Base-by-base conservation (phyloP, 257 asterid species). In the Linderniella brevidens region DNA sequence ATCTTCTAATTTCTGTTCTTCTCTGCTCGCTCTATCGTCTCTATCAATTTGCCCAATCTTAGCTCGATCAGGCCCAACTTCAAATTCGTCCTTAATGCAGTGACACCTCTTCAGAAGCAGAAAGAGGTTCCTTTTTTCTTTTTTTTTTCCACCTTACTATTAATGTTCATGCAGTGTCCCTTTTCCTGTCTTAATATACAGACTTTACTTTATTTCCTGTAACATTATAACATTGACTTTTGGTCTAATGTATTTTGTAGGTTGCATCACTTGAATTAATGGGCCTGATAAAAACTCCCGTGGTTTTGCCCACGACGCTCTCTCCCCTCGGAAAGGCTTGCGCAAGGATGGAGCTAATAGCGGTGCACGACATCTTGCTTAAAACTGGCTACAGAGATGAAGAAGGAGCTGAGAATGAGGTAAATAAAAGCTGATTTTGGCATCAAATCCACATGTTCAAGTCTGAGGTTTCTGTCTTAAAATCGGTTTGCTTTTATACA, bases 401-500 rank as follows among this genome's bases (percentile, higher is more conserved):
- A 61, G 98, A 90, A 69, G 96, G 98, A 47, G 92, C 96, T 16
- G 98, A 90, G 50, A 90, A 79, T 50, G 98, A 90, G 98, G 98
- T 88, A 60, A 70, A 45, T n/a, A 42, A 42, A 2, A 12, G 75
- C 41, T 38, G 4, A 17, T 41, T 48, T 59, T n/a, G n/a, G 17
- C 46, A 17, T 41, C 14, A 20, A 3, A 37, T 48, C 7, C 10
- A 11, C 40, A 20, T 41, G 13, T 4, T 41, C 4, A 41, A n/a
- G n/a, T 41, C 46, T 11, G 4, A n/a, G 14, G 3, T 17, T n/a
- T 6, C 5, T 41, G 14, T 4, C 4, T 41, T 7, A 41, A n/a
- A 12, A 41, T 6, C 4, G 4, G 6, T n/a, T 4, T 6, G 5
- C 14, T n/a, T 4, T 12, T 5, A 41, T 41, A 5, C 6, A 41